Base-by-base conservation (phyloP, 1,139 yeast genomes). In the Yamadazyma aaseri region DNA sequence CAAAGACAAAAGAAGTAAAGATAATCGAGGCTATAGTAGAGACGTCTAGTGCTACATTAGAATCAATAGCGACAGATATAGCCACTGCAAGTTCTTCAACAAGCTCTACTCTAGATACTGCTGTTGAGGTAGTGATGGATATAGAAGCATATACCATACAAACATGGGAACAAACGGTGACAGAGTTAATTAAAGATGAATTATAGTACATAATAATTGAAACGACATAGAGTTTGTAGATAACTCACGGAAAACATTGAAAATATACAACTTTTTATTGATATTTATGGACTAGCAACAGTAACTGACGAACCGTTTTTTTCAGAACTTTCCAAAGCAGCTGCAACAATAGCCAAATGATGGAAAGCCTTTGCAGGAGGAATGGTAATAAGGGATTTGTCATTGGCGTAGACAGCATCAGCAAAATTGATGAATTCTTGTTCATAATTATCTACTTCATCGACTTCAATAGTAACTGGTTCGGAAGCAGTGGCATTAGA, bases 281-380 rank as follows among this genome's bases (percentile, higher is more conserved):
- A 7, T 18, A 18, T 31, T 36, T 45, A 31, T 6, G 29, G 25
- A 20, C 18, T 11, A 9, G 56, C 68, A 21, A 86, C 84, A 36
- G 58, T 58, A 20, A 81, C 81, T 27, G 73, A 60, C 35, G 65
- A 59, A 45, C 96, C 96, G 36, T 69, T 65, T 31, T 71, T 62
- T 28, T 70, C 56, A 26, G 89, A 76, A 39, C 94, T 81, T 43
- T 83, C 81, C 30, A 90, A 61, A 42, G 86, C 85, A 27, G 96
- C 97, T 36, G 78, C 94, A 39, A 90, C 78, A 48, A 86, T 76
- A 7, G 96, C 96, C 59, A 89, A 77, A 58, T 90, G 97, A 60
- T 89, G 96, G 79, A 84, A 89, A 8, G 95, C 89, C 42, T 69
- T 73, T 43, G 76, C 80, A 15, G 96, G 95, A 12, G 80, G 70